A percentile compares a stretch with the other conserved stretches of the same genome.
Conservation (phyloP, 2,329 filamentous ascomycete genomes). For the Zalaria obscura region DNA sequence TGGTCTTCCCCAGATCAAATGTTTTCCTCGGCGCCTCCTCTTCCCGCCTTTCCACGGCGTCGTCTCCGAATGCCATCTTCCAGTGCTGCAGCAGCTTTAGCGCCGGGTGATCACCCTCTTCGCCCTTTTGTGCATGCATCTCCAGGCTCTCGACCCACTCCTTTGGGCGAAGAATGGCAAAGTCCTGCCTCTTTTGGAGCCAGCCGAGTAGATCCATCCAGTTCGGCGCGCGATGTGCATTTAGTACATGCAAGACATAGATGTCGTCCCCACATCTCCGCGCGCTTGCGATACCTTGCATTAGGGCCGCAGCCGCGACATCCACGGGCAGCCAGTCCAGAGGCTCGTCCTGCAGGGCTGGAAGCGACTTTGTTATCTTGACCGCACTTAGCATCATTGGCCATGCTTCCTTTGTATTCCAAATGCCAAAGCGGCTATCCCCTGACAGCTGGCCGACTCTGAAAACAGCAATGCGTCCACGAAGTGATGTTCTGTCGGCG, state of each 20-base stretch:
- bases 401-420: slow-evolving; percentile 36
- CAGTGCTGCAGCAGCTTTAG: slow-evolving; percentile 36
- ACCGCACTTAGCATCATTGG: slow-evolving; percentile 31
- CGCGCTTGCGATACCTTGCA: slow-evolving; percentile 20
- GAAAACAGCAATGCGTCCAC: slow-evolving; percentile 27
- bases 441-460: slow-evolving; percentile 35
- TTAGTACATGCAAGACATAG: slow-evolving; percentile 35
- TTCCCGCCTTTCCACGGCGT: slow-evolving; percentile 1
- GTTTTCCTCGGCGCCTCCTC: slow-evolving; percentile 5
- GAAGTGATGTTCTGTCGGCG: slow-evolving; percentile 13
- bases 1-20: slow-evolving; percentile 23
- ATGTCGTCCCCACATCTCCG: slow-evolving; percentile 7
- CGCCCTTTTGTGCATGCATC: neutral
- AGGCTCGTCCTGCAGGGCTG: slow-evolving; percentile 20
- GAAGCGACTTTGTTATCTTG: slow-evolving; percentile 24
- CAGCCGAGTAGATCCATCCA: slow-evolving; percentile 35
- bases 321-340: slow-evolving; percentile 35
- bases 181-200: slow-evolving; percentile 22
- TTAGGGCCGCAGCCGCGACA: slow-evolving; percentile 26
- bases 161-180: slow-evolving; percentile 26
- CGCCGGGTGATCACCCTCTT: slow-evolving; percentile 24
- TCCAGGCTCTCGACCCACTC: slow-evolving; percentile 29
- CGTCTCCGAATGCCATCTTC: slow-evolving; percentile 26
- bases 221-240: slow-evolving; percentile 26
- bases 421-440: slow-evolving; percentile 26